A percentile compares a stretch with the other conserved stretches of the same genome.
Evolutionary conservation across 352 stramenopile species (phyloP).

Genomic region (Pythium aphanidermatum): DNA sequence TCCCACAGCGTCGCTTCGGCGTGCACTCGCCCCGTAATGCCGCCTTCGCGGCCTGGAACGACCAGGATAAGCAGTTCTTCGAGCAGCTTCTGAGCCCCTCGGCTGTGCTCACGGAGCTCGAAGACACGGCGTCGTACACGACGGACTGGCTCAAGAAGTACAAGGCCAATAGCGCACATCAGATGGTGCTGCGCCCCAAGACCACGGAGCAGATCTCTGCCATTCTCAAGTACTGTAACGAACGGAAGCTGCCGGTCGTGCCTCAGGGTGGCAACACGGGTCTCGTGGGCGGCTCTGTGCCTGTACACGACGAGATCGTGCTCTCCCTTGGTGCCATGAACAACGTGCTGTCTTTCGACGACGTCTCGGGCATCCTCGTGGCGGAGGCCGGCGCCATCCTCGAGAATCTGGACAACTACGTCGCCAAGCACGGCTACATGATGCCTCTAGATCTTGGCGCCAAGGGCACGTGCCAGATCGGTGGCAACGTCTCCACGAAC

Average conservation of each 20-base stretch:
- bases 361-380: constrained; percentile 71
- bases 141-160: constrained; percentile 87
- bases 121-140: constrained; percentile 69
- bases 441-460: constrained; percentile 95
- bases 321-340: constrained; percentile 91
- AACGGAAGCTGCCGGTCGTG: constrained; percentile 86
- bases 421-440: constrained; percentile 81
- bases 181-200: constrained; percentile 84
- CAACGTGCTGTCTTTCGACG: constrained; percentile 89
- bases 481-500: constrained; percentile 95
- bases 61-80: constrained; percentile 62
- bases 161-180: constrained; percentile 41
- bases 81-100: constrained; percentile 49
- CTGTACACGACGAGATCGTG: constrained; percentile 92
- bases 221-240: constrained; percentile 92
- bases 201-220: constrained; percentile 83
- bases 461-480: constrained; percentile 98
- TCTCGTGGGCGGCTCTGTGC: constrained; percentile 88
- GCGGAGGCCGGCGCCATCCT: constrained; percentile 93
- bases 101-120: constrained; percentile 54
- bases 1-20: constrained; percentile 17
- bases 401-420: constrained; percentile 88
- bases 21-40: constrained; percentile 24
- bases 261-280: constrained; percentile 97
- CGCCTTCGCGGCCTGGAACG: constrained; percentile 45